Conservation (phyloP, 2,329 filamentous ascomycete genomes). For the Aspergillus aculeatus region DNA sequence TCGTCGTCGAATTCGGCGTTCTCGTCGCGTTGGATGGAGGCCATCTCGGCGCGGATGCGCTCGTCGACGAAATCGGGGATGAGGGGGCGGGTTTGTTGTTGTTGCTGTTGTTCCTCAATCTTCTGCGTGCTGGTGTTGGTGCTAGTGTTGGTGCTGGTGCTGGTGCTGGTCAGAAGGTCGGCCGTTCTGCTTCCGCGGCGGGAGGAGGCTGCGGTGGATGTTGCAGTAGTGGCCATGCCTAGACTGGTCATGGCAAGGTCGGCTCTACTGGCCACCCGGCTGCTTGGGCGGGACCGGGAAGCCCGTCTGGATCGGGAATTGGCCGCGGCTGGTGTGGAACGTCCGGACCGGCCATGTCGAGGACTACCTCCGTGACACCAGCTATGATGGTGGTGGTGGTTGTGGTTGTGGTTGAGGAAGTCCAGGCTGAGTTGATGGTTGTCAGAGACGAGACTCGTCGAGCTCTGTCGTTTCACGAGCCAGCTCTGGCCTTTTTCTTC, state of each 20-base stretch:
- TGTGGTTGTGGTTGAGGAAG: constrained; percentile 11
- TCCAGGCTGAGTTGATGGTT: constrained; percentile 33
- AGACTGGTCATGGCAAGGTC: constrained; percentile 20
- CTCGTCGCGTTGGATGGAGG: constrained; percentile 24
- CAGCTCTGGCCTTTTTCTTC: constrained; percentile 64
- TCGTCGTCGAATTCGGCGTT: constrained; percentile 12
- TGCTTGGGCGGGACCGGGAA: constrained; percentile 34
- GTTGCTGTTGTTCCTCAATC: not conserved
- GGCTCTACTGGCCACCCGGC: constrained; percentile 31
- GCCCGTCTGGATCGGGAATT: constrained; percentile 28
- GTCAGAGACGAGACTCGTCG: constrained; percentile 52
- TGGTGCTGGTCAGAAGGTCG: not conserved
- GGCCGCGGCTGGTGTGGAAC: constrained; percentile 34
- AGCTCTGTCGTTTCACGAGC: constrained; percentile 57
- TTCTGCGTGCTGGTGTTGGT: not conserved
- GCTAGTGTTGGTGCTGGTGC: too few relatives aligned
- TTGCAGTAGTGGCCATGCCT: constrained; percentile 10
- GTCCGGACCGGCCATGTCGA: constrained; percentile 34
- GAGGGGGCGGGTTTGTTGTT: constrained; percentile 11
- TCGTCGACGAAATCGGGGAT: constrained; percentile 54
- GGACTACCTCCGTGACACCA: constrained; percentile 25
- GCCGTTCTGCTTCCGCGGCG: not conserved
- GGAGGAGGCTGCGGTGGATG: not conserved
- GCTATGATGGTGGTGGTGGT: constrained; percentile 21
- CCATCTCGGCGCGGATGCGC: constrained; percentile 41